Base-by-base conservation (phyloP, 116 monocot species). In the Phalaenopsis hybrid region DNA sequence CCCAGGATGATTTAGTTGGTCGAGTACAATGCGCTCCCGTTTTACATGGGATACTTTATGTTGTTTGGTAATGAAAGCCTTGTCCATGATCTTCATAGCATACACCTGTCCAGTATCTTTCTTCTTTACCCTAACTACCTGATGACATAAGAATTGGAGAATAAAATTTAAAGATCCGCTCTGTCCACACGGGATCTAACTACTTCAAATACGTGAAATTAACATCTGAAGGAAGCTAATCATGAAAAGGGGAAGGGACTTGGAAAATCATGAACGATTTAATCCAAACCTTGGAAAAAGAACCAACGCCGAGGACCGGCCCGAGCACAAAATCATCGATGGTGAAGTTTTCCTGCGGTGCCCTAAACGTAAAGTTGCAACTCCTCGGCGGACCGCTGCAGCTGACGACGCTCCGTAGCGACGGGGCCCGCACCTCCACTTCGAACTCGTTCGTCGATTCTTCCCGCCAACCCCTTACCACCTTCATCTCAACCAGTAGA, bases 21-120 rank as follows among this genome's bases (percentile, higher is more conserved):
- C 95, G 17, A 95, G 95, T 12, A 98, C 93, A 67, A 95, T 88
- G 12, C 98, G 85, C 84, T 98, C 98, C 83, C 92, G 78, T 80
- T 98, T 98, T 77, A 92, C 98, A 83, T 88, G 86, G 55, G 85
- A 65, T 34, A 86, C 89, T 85, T 97, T 98, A 75, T 98, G 92
- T 90, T 98, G 93, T 86, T 95, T 95, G 5, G 92, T 93, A 79
- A 98, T 95, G 76, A 93, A 93, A 21, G 92, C 89, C 78, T 98
- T 98, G 82, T 98, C 98, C 98, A 95, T 98, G 59, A 98, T 93
- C 82, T 98, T 98, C 86, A 98, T 78, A 69, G 95, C 98, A 90
- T 95, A 95, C 1, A 95, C 82, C 46, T 86, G 74, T 70, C 93
- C 93, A n/a, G 91, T 93, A 58, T 95, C 93, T 82, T 92, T 95